Evolutionary conservation across 176 grass and related monocot species (phyloP), one percentile per base, ranked within the genome.

Genomic region (Tillandsia leiboldiana): DNA sequence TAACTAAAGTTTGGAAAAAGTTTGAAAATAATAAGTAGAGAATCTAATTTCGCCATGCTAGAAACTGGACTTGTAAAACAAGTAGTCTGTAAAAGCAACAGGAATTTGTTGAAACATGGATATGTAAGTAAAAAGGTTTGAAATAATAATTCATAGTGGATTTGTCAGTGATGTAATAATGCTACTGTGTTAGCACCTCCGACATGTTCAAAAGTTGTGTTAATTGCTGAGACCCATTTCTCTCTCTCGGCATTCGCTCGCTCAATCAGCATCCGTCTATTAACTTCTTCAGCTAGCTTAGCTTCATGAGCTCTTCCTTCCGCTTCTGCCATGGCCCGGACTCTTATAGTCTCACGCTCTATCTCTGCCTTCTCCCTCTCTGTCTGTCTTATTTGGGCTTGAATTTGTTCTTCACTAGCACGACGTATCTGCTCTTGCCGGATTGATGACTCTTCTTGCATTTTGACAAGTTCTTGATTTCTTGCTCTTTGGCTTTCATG

Each of bases 191-290:
- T 61, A 49, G 78, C 80, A 97, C 94, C 94, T 97, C 94, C 89
- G 76, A 97, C 86, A 81, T 97, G 94, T 49, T 86, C 84, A 58
- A 97, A 97, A 20, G 94, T 97, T 61, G 89, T 87, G 84, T 97
- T 92, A 74, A 97, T 92, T 51, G 80, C 89, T 72, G 88, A 74
- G 11, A 87, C 67, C 94, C 94, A 97, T 72, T 97, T 97, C 59
- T 97, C 94, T 72, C 66, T 85, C 77, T 97, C 94, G 63, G 94
- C 94, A 53, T 87, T 90, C 72, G 75, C 78, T 62, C 64, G 26
- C 23, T 92, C 82, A 10, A 87, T 2, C 71, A 92, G 58, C 69
- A 83, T 59, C 27, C 94, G 70, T 68, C 83, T 90, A 28, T 85
- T 81, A 13, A 97, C 77, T 17, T 90, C 94, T 76, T 87, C 77